phyloP scores from a whole-genome alignment of 1,284 basidiomycete genomes.

The Puccinia novopanici region DNA sequence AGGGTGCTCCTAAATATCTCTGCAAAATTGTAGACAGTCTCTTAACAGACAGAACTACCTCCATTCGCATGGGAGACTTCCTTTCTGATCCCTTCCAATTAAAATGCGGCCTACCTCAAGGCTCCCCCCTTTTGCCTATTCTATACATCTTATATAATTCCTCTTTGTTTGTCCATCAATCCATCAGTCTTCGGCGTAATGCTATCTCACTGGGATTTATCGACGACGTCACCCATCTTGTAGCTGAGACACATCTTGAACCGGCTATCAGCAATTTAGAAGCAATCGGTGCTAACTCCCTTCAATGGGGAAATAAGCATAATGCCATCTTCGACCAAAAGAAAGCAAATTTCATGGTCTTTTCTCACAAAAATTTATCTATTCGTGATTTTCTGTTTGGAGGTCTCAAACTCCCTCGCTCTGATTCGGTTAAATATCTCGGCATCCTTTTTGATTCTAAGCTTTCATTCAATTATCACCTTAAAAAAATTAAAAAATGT shows the following conservation, averaged over 20 bases:
- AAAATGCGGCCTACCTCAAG: conserved; percentile 36
- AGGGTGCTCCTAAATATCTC: background rate
- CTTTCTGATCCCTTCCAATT: conserved; percentile 7
- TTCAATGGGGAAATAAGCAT: background rate
- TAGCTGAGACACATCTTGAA: background rate
- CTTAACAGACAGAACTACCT: conserved; percentile 5
- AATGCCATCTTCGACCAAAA: conserved; percentile 25
- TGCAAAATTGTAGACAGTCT: background rate
- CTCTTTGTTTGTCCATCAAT: background rate
- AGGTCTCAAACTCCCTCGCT: background rate
- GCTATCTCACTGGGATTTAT: conserved; percentile 18
- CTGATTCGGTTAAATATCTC: background rate
- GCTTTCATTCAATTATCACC: background rate
- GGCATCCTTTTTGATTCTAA: background rate
- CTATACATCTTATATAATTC: conserved; percentile 44
- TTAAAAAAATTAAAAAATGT: background rate
- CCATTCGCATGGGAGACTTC: conserved; percentile 11
- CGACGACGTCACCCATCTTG: conserved; percentile 18
- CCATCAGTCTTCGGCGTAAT: background rate
- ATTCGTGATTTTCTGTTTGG: background rate
- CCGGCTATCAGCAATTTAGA: background rate
- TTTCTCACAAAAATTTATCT: background rate
- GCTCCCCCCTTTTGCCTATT: conserved; percentile 20
- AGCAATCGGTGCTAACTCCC: background rate
- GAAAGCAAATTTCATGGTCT: conserved; percentile 15